Conservation (phyloP, 805 yeast genomes). For the Spathaspora sp. region DNA sequence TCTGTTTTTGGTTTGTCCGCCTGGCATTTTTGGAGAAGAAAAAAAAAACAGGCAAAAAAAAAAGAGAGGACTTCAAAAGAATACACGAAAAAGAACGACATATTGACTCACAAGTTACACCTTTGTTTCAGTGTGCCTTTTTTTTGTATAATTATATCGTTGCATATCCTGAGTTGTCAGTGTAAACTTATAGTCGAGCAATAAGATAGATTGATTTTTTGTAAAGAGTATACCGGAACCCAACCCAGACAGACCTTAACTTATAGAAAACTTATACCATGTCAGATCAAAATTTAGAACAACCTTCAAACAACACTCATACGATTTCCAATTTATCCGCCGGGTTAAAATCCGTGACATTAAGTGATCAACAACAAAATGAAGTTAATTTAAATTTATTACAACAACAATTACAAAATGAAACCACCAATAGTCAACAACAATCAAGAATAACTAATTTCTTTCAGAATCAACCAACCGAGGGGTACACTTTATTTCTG, state of each 20-base stretch:
- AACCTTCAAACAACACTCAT: conserved; percentile 3
- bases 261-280: neutral
- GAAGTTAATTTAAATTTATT: conserved; percentile 38
- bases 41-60: neutral
- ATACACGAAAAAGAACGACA: too few relatives aligned
- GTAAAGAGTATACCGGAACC: too few relatives aligned
- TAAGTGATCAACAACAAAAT: conserved; percentile 40
- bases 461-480: conserved; percentile 70
- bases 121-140: too few relatives aligned
- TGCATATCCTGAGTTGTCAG: too few relatives aligned
- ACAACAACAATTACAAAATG: conserved; percentile 44
- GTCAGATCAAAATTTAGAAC: conserved; percentile 9
- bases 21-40: neutral
- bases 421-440: conserved; percentile 31
- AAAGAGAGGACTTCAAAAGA: too few relatives aligned
- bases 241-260: neutral
- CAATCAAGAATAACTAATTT: conserved; percentile 65
- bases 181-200: too few relatives aligned
- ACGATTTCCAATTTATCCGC: conserved; percentile 45
- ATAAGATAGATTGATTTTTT: too few relatives aligned
- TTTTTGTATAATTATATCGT: too few relatives aligned
- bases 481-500: conserved; percentile 82
- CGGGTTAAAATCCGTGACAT: conserved; percentile 41
- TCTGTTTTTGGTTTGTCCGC: neutral
- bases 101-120: too few relatives aligned